These are phyloP conservation scores for Sphagnum contortum DNA, from an alignment of 225 moss, liverwort and hornwort genomes.

Conservation along the genomic window DNA sequence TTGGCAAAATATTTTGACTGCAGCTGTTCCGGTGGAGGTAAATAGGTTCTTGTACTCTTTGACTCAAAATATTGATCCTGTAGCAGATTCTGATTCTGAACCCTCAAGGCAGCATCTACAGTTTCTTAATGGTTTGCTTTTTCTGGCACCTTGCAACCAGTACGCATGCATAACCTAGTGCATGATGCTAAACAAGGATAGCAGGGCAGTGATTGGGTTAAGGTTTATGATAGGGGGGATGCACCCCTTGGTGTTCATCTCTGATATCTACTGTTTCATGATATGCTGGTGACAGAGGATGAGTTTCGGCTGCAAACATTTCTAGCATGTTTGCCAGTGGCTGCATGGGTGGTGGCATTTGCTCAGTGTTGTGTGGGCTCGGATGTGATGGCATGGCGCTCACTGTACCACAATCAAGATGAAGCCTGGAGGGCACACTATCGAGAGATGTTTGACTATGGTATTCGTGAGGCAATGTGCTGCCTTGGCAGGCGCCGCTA, in stretches of 20 bases:
- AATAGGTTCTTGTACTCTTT: slow-evolving; percentile 5
- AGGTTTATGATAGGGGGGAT: no score
- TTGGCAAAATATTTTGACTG: slow-evolving; percentile 17
- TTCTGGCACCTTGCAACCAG: no score
- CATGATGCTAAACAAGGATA: no score
- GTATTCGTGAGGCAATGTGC: slow-evolving; percentile 77
- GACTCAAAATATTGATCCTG: slow-evolving; percentile 1
- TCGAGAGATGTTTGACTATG: slow-evolving; percentile 76
- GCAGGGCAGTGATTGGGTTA: no score
- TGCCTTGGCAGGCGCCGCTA: slow-evolving; percentile 74
- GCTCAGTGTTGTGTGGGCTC: slow-evolving; percentile 83
- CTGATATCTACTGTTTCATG: no score
- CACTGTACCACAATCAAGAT: slow-evolving; percentile 57
- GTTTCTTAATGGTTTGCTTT: no score
- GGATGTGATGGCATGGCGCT: slow-evolving; percentile 81
- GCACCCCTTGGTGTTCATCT: no score
- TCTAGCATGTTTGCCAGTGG: slow-evolving; percentile 34
- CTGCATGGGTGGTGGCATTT: slow-evolving; percentile 36
- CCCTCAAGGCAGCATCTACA: no score
- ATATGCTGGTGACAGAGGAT: slow-evolving; percentile 8
- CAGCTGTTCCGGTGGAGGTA: slow-evolving; percentile 27
- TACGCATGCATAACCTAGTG: no score
- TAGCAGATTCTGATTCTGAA: no score
- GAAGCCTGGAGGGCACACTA: slow-evolving; percentile 90
- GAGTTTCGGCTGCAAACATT: slow-evolving; percentile 17